These are phyloP conservation scores for Elsinoe batatas DNA, from an alignment of 2,329 filamentous ascomycete genomes.

Conservation along the genomic window DNA sequence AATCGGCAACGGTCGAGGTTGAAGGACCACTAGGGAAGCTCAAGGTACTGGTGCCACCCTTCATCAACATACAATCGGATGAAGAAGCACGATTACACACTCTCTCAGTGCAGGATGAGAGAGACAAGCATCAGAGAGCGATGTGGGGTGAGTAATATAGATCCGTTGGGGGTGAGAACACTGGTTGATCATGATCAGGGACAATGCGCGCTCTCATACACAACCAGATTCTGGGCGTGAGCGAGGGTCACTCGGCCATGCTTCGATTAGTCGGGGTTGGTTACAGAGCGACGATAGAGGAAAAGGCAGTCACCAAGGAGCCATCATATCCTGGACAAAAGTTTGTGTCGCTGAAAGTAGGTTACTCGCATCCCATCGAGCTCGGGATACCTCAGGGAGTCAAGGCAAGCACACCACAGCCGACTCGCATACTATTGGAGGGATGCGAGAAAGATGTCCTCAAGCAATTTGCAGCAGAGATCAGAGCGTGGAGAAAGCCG, in stretches of 20 bases:
- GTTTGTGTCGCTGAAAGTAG: conserved; percentile 88
- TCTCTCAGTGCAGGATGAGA: conserved; percentile 59
- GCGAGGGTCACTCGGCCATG: conserved; percentile 90
- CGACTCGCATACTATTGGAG: conserved; percentile 83
- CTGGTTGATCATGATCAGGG: conserved; percentile 43
- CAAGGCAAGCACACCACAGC: conserved; percentile 77
- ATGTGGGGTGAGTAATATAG: conserved; percentile 73
- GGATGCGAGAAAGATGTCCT: conserved; percentile 77
- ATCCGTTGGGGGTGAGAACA: background rate
- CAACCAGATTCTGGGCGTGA: conserved; percentile 86
- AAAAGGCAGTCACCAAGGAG: conserved; percentile 55
- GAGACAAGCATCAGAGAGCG: conserved; percentile 65
- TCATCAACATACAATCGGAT: conserved; percentile 63
- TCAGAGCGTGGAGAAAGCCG: conserved; percentile 77
- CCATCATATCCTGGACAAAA: conserved; percentile 70
- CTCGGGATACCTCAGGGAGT: conserved; percentile 73
- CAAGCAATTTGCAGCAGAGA: conserved; percentile 82
- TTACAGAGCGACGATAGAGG: conserved; percentile 81
- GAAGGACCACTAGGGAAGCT: conserved; percentile 75
- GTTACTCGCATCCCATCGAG: conserved; percentile 93
- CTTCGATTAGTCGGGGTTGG: conserved; percentile 89
- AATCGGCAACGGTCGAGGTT: conserved; percentile 60
- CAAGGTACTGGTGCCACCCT: conserved; percentile 68
- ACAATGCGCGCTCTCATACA: conserved; percentile 83
- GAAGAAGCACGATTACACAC: conserved; percentile 50